Base-by-base conservation (phyloP, 2,329 filamentous ascomycete species). In the Metarhizium humberi region DNA sequence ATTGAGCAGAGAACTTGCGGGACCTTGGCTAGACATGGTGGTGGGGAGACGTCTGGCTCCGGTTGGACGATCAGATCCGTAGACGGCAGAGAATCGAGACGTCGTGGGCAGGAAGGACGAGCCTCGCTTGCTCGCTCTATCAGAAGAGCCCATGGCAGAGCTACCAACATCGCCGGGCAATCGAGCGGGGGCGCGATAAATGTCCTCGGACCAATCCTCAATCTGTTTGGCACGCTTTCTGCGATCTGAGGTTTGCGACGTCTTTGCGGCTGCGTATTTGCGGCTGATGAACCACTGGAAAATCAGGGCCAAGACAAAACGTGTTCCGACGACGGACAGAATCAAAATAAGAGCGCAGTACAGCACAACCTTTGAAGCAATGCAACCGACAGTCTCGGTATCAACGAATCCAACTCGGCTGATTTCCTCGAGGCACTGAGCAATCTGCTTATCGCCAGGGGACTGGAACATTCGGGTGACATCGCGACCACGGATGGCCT, bases 281-380 rank as follows among this genome's bases (percentile, higher is more conserved):
- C 87, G 86, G 68, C 88, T 88, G 61, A 97, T 78, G 72, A 99
- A 96, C 95, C 95, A 99, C 66, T 96, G 90, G 76, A 99, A 99
- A 57, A 92, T 71, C 48, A 97, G 68, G 11, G 94, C 94, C 52
- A 99, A 80, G n/a, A 87, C 67, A 66, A 99, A 99, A 61, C 95
- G 92, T 59, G 87, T 81, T 16, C 81, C 67, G 5, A 99, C 95
- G 52, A 99, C 90, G 4, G 90, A 85, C 57, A 99, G 74, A 72
- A 99, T 99, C 70, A 99, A 89, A 54, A 87, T 84, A 60, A 99
- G 77, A 4, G 92, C 95, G 53, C 95, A 86, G 67, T 99, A 99
- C 47, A 99, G 84, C 3, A 99, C 94, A 30, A 99, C 92, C 73
- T 96, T 88, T 60, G 92, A 96, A 2, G 94, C 94, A 69, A 99